Evolutionary conservation across 2,329 filamentous ascomycete genomes (phyloP), one percentile per base, ranked within the genome.

Genomic region (Phaeosphaeria sp.): DNA sequence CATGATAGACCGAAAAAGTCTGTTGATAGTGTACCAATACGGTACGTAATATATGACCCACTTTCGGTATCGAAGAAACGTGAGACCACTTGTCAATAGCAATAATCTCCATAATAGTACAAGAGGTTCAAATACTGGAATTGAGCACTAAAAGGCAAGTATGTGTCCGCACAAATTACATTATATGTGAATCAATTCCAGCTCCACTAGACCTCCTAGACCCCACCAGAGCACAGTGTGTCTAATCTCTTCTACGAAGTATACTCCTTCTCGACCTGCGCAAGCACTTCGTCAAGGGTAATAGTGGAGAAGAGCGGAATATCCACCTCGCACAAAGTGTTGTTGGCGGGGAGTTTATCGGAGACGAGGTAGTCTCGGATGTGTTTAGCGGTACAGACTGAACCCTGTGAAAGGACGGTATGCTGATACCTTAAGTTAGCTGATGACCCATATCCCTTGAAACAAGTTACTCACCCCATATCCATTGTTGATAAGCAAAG

Each of bases 401-500:
- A 43, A 6, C 17, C 40, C 11, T 43, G 40, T n/a, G 40, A 43
- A 7, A 43, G 20, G 40, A 43, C 40, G 40, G 40, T 43, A 15
- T 43, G 40, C 40, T 43, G 6, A 6, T 18, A 11, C 20, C 8
- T 2, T 43, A 7, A 3, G 40, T 43, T 21, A 43, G 40, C 20
- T n/a, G 20, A 11, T 6, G 3, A 20, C 3, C 7, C 20, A 13
- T 18, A 20, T 11, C 7, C 20, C 20, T 6, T 43, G 2, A 20
- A 5, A 20, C n/a, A 11, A 2, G 6, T 20, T 18, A 57, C 60
- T 60, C 33, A 57, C 57, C n/a, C 59, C 59, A 50, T 30, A 33
- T 2, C 60, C 60, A 57, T 65, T 53, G 33, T 65, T 47, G 30
- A 60, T 27, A 9, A 65, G 27, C 40, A 65, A 36, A 6, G 58